Evolutionary conservation across 106 monocot genomes (phyloP).

Genomic region (Phalaenopsis equestris): DNA sequence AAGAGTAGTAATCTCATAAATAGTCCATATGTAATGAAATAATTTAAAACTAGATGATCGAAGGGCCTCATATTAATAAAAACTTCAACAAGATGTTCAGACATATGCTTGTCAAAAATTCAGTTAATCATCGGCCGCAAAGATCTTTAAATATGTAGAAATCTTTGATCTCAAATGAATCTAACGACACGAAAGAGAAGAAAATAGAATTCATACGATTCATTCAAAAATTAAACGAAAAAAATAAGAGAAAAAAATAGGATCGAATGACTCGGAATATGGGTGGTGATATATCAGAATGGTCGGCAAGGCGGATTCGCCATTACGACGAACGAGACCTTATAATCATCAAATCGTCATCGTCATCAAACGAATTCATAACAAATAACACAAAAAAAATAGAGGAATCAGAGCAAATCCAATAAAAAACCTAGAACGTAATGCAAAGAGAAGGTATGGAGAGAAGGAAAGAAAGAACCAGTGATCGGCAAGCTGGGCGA

Average conservation of each 20-base stretch:
- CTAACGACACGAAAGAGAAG: not conserved
- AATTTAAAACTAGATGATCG: too few relatives aligned
- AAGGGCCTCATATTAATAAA: conserved; percentile 5
- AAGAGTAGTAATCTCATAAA: too few relatives aligned
- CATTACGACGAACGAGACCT: conserved; percentile 92
- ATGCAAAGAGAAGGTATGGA: not conserved
- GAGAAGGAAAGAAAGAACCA: too few relatives aligned
- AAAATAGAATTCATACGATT: not conserved
- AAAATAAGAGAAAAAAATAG: not conserved
- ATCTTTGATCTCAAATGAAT: not conserved
- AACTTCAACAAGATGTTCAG: not conserved
- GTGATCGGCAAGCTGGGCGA: too few relatives aligned
- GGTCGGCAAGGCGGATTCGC: conserved; percentile 66
- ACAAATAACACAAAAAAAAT: too few relatives aligned
- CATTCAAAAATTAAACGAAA: not conserved
- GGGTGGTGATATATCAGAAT: conserved; percentile 88
- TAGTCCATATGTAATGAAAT: too few relatives aligned
- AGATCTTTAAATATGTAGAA: not conserved
- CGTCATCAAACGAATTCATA: not conserved
- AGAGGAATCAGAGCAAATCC: not conserved
- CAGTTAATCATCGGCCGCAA: not conserved
- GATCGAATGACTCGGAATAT: conserved; percentile 46
- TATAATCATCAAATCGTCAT: conserved; percentile 30
- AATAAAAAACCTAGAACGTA: not conserved
- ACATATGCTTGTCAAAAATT: conserved; percentile 7